Base-by-base conservation (phyloP, 441 rosid genomes). In the Populus trichocarpa region DNA sequence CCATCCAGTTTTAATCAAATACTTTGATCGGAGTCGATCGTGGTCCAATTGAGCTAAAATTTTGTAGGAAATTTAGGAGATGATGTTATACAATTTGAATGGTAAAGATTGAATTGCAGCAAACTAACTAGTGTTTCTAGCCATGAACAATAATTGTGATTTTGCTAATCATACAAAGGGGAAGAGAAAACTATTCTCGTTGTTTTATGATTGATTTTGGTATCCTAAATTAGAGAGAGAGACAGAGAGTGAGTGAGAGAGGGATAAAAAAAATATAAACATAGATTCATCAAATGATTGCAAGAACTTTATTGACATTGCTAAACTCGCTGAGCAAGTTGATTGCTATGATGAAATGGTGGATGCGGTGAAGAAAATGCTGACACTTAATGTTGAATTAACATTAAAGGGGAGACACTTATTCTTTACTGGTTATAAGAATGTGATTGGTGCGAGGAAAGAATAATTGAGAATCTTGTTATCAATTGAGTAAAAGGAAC, bases 391-490 rank as follows among this genome's bases (percentile, higher is more conserved):
- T 30, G 32, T 30, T 30, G 32, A 30, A 30, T 30, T 30, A 30
- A 30, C 32, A 30, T 30, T 30, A 30, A 30, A 77, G 75, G 90
- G 86, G 82, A 81, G 88, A 25, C 84, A 84, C 75, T 63, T 88
- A 82, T 78, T 86, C 12, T 88, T 85, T 25, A 85, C 83, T 26
- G 85, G 86, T 23, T 83, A 88, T 73, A 88, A 86, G 74, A 88
- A 88, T 67, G 83, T 86, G 32, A 71, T 86, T 22, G 85, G 90
- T 65, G 82, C 89, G 20, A 83, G 85, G 32, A 84, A 87, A 46
- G 90, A 87, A 10, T 80, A 87, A 0, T 88, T 87, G 89, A 84
- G 90, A 81, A 88, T 86, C 53, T 77, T 88, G 32, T 84, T 86
- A 4, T 86, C 90, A 18, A 86, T 88, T 53, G 89, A 84, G 78